These are phyloP conservation scores for Claviceps humidiphila DNA, from an alignment of 2,329 filamentous ascomycete genomes.

Conservation along the genomic window DNA sequence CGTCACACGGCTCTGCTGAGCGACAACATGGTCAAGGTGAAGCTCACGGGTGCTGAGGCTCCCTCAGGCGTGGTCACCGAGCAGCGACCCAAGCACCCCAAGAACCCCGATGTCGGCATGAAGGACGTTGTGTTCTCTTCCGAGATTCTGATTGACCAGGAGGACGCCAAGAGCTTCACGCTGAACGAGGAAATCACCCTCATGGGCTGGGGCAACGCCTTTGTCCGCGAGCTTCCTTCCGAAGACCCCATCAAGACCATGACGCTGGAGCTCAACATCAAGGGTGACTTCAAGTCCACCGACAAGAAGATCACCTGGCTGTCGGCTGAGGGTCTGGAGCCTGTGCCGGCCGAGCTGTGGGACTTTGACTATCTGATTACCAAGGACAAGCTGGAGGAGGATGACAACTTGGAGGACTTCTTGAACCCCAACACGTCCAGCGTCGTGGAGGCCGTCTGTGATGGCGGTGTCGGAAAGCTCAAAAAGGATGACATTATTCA, in stretches of 20 bases:
- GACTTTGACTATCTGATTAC: constrained; percentile 93
- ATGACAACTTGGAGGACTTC: constrained; percentile 75
- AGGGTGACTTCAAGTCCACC: constrained; percentile 88
- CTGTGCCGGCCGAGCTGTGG: constrained; percentile 73
- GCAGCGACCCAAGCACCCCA: constrained; percentile 76
- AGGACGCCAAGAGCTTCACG: constrained; percentile 68
- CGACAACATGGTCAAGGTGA: constrained; percentile 58
- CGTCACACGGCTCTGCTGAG: constrained; percentile 61
- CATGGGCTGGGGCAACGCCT: constrained; percentile 92
- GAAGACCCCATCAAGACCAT: constrained; percentile 51
- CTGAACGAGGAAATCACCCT: constrained; percentile 84
- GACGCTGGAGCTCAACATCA: constrained; percentile 76
- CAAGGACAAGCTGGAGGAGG: constrained; percentile 85
- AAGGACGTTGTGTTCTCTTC: constrained; percentile 76
- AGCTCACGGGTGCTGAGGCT: constrained; percentile 53
- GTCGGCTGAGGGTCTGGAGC: constrained; percentile 57
- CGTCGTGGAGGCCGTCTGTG: constrained; percentile 62
- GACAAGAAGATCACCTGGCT: constrained; percentile 97
- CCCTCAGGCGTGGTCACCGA: constrained; percentile 50
- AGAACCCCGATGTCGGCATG: constrained; percentile 71
- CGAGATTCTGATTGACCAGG: constrained; percentile 71
- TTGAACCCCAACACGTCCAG: constrained; percentile 64
- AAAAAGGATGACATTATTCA: constrained; percentile 89
- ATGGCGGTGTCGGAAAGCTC: constrained; percentile 64
- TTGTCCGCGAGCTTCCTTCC: constrained; percentile 54